Evolutionary conservation across 495 filamentous ascomycete genomes (phyloP).

Genomic region (Aspergillus sparsus): DNA sequence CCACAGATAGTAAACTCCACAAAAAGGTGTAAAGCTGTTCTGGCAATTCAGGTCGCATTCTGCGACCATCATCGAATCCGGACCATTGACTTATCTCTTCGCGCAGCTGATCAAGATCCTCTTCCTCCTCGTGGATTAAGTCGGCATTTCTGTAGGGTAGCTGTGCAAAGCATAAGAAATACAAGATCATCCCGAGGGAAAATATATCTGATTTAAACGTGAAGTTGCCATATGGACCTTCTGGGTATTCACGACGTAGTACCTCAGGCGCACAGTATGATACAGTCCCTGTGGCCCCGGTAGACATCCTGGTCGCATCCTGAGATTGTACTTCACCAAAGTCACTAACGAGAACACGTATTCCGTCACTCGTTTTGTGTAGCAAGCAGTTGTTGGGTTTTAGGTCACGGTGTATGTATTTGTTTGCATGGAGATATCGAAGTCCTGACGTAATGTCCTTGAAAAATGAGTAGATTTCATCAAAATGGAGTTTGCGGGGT

Average conservation of each 20-base stretch:
- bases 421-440: slow-evolving; percentile 86
- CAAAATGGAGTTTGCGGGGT: slow-evolving; percentile 72
- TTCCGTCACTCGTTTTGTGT: slow-evolving; percentile 66
- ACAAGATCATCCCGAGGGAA: slow-evolving; percentile 95
- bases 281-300: slow-evolving; percentile 92
- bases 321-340: slow-evolving; percentile 93
- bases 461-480: slow-evolving; percentile 96
- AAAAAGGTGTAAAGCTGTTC: slow-evolving; percentile 83
- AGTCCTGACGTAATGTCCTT: slow-evolving; percentile 91
- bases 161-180: slow-evolving; percentile 93
- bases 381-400: slow-evolving; percentile 97
- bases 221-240: slow-evolving; percentile 83
- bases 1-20: slow-evolving; percentile 73
- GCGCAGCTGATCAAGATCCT: slow-evolving; percentile 86
- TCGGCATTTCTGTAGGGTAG: slow-evolving; percentile 86
- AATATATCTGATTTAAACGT: slow-evolving; percentile 96
- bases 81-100: slow-evolving; percentile 85
- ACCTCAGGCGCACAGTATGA: slow-evolving; percentile 98
- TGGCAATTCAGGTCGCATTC: slow-evolving; percentile 78
- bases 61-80: slow-evolving; percentile 76
- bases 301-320: slow-evolving; percentile 76
- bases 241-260: slow-evolving; percentile 62
- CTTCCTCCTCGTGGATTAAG: slow-evolving; percentile 78
- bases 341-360: slow-evolving; percentile 87
- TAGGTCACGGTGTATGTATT: slow-evolving; percentile 93